phyloP scores from a whole-genome alignment of 2,329 filamentous ascomycete species.

The Sarocladiaceae sp. region DNA sequence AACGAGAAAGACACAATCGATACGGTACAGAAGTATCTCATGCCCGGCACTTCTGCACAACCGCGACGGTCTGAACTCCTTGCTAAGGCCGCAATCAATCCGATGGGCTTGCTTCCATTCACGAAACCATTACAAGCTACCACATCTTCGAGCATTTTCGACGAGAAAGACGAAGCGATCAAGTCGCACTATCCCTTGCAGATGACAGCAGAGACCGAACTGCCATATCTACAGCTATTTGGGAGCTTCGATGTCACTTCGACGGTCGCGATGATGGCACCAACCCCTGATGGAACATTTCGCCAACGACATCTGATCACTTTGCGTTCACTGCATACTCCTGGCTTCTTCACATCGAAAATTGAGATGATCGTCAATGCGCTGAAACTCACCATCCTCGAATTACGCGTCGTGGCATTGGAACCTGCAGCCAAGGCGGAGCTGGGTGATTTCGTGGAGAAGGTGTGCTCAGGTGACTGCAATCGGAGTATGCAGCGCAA shows the following conservation, averaged over 20 bases:
- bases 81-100: slow-evolving; percentile 46
- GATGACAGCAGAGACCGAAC: slow-evolving; percentile 59
- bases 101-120: slow-evolving; percentile 49
- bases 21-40: slow-evolving; percentile 34
- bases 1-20: slow-evolving; percentile 35
- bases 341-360: slow-evolving; percentile 53
- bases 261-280: slow-evolving; percentile 42
- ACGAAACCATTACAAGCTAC: slow-evolving; percentile 24
- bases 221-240: slow-evolving; percentile 68
- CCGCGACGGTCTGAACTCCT: slow-evolving; percentile 33
- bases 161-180: slow-evolving; percentile 30
- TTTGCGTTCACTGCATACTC: slow-evolving; percentile 33
- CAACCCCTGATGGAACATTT: slow-evolving; percentile 18
- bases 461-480: slow-evolving; percentile 31
- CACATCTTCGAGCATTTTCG: not conserved
- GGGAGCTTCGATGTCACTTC: slow-evolving; percentile 62
- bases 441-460: slow-evolving; percentile 48
- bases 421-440: slow-evolving; percentile 57
- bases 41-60: slow-evolving; percentile 26
- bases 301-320: slow-evolving; percentile 55
- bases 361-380: slow-evolving; percentile 57
- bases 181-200: slow-evolving; percentile 61
- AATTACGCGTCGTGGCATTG: slow-evolving; percentile 50
- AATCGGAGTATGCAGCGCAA: slow-evolving; percentile 50
- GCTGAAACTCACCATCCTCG: slow-evolving; percentile 43